A percentile compares a stretch with the other conserved stretches of the same genome.
phyloP scores from a whole-genome alignment of 176 grass and related monocot genomes.

The Oryza longistaminata region DNA sequence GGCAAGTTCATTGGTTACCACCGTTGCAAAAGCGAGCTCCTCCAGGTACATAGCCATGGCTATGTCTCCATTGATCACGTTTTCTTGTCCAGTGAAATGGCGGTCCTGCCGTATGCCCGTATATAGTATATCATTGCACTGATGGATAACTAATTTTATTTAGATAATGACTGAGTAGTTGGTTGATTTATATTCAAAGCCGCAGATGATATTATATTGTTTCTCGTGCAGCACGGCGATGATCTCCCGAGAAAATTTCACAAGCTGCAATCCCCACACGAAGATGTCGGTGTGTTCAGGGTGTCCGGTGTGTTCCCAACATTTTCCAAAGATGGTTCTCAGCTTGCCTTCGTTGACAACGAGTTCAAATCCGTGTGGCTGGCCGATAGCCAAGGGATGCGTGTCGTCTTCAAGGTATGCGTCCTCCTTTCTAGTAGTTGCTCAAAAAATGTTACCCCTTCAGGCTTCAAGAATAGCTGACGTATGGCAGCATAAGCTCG shows the following conservation, averaged over 20 bases:
- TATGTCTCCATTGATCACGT: too few relatives aligned
- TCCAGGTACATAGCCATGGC: background rate
- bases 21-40: background rate
- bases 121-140: too few relatives aligned
- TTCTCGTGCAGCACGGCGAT: conserved; percentile 17
- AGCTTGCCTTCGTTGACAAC: conserved; percentile 25
- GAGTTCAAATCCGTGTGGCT: conserved; percentile 15
- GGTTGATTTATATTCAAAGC: background rate
- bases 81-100: too few relatives aligned
- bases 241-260: conserved; percentile 15
- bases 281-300: conserved; percentile 19
- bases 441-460: too few relatives aligned
- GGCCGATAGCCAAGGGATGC: background rate
- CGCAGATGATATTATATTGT: background rate
- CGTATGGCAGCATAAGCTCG: too few relatives aligned
- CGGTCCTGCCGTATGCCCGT: too few relatives aligned
- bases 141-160: too few relatives aligned
- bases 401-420: conserved; percentile 25
- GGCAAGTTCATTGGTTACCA: conserved; percentile 34
- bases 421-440: background rate
- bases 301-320: conserved; percentile 23
- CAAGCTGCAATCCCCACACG: conserved; percentile 15
- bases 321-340: conserved; percentile 28
- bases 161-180: too few relatives aligned
- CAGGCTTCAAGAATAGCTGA: too few relatives aligned